phyloP scores from a whole-genome alignment of 2,329 filamentous ascomycete species.

The Chaetomiaceae sp. region DNA sequence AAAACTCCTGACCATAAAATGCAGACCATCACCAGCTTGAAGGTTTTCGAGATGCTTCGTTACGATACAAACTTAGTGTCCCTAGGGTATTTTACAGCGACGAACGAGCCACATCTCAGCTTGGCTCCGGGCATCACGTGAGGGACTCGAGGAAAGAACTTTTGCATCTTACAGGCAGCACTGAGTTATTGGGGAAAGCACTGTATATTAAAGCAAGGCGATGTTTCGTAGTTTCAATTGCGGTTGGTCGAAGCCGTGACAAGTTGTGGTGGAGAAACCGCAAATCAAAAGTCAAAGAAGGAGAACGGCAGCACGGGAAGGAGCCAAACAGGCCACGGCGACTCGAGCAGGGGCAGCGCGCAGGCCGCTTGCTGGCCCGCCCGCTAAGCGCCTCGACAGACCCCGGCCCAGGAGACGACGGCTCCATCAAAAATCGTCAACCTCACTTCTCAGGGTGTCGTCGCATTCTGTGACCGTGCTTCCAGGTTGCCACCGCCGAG shows the following conservation, averaged over 20 bases:
- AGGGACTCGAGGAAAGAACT: too few species aligned
- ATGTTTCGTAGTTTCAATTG: neutral
- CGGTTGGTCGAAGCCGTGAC: conserved; percentile 1
- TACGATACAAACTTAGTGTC: too few species aligned
- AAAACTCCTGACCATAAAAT: too few species aligned
- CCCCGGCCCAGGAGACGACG: conserved; percentile 18
- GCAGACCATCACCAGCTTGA: too few species aligned
- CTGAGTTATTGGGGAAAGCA: too few species aligned
- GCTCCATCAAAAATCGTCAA: conserved; percentile 29
- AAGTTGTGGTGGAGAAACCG: neutral
- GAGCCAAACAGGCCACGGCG: neutral
- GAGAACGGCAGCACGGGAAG: neutral
- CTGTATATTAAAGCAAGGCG: neutral
- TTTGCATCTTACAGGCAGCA: too few species aligned
- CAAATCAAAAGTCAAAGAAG: conserved; percentile 17
- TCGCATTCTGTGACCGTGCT: conserved; percentile 20
- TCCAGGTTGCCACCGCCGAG: conserved; percentile 18
- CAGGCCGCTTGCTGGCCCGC: conserved; percentile 21
- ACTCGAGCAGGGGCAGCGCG: conserved; percentile 18
- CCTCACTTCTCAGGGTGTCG: conserved; percentile 20
- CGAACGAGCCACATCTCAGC: too few species aligned
- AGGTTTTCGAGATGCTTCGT: too few species aligned
- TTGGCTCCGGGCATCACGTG: too few species aligned
- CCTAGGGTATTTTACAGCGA: too few species aligned
- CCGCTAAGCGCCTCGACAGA: conserved; percentile 25